Evolutionary conservation across 2,329 filamentous ascomycete genomes (phyloP).

Genomic region (Pleochaeta shiraiana): DNA sequence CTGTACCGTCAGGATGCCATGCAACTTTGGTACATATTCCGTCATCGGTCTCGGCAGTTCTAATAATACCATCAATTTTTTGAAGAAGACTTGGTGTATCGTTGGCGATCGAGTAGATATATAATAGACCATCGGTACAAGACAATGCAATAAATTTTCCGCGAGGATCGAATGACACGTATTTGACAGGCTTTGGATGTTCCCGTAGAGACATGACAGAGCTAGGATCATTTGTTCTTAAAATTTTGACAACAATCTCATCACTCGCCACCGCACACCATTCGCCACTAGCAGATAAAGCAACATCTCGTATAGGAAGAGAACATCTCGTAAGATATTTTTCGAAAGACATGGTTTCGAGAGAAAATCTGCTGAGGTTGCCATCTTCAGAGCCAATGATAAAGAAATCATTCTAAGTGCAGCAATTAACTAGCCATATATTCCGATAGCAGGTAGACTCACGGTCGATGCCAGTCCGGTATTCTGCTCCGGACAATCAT

Average conservation of each 20-base stretch:
- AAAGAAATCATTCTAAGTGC: conserved; percentile 49
- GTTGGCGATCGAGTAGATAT: conserved; percentile 64
- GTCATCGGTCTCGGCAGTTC: conserved; percentile 51
- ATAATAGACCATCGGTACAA: conserved; percentile 72
- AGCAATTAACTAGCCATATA: background rate
- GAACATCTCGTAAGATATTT: conserved; percentile 64
- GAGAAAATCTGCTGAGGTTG: conserved; percentile 84
- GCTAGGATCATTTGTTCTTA: conserved; percentile 59
- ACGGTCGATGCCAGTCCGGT: conserved; percentile 52
- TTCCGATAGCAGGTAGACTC: conserved; percentile 7
- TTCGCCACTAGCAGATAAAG: conserved; percentile 55
- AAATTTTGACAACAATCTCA: conserved; percentile 76
- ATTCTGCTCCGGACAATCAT: conserved; percentile 78
- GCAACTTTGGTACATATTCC: conserved; percentile 52
- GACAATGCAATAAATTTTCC: conserved; percentile 59
- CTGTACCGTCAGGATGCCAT: conserved; percentile 90
- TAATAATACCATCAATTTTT: conserved; percentile 72
- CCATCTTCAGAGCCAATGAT: conserved; percentile 85
- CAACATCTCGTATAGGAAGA: conserved; percentile 71
- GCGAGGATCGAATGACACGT: conserved; percentile 69
- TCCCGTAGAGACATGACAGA: conserved; percentile 61
- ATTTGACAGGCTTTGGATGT: conserved; percentile 72
- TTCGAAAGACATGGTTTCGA: conserved; percentile 52
- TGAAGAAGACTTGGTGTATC: conserved; percentile 63
- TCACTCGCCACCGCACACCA: conserved; percentile 97